Evolutionary conservation across 805 yeast genomes (phyloP).

Genomic region (Candida corydali): DNA sequence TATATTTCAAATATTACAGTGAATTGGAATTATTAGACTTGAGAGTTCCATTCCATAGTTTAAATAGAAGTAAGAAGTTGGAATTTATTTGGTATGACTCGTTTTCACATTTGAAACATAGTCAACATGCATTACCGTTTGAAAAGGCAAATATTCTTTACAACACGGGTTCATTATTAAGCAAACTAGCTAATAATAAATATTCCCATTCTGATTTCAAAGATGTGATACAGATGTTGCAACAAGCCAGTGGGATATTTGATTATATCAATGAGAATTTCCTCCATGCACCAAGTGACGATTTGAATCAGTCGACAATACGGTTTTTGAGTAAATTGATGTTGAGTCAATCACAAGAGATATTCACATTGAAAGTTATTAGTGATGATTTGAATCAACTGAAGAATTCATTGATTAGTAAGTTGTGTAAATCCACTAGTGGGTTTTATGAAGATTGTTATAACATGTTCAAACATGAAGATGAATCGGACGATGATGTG

Average conservation of each 20-base stretch:
- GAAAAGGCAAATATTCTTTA: slow-evolving; percentile 85
- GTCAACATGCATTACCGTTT: slow-evolving; percentile 80
- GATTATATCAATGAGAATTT: slow-evolving; percentile 73
- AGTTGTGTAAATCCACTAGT: slow-evolving; percentile 63
- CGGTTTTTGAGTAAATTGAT: slow-evolving; percentile 59
- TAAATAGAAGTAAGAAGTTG: slow-evolving; percentile 40
- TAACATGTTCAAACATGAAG: slow-evolving; percentile 33
- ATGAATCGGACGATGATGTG: slow-evolving; percentile 16
- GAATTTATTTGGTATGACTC: slow-evolving; percentile 83
- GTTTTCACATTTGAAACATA: slow-evolving; percentile 44
- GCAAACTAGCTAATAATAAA: slow-evolving; percentile 42
- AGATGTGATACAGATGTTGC: slow-evolving; percentile 54
- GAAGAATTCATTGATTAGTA: slow-evolving; percentile 71
- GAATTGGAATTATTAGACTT: slow-evolving; percentile 77
- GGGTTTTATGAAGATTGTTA: slow-evolving; percentile 50
- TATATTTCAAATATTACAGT: slow-evolving; percentile 68
- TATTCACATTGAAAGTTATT: slow-evolving; percentile 62
- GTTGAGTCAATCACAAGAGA: slow-evolving; percentile 88
- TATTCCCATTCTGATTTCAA: slow-evolving; percentile 45
- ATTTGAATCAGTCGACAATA: slow-evolving; percentile 65
- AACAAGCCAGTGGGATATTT: slow-evolving; percentile 76
- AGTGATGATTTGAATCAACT: slow-evolving; percentile 44
- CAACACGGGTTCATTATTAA: slow-evolving; percentile 66
- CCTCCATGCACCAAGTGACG: slow-evolving; percentile 82
- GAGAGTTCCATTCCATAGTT: slow-evolving; percentile 64